These are phyloP conservation scores for Paragyromitra xinjiangensis DNA, from an alignment of 495 filamentous ascomycete species.

Conservation along the genomic window DNA sequence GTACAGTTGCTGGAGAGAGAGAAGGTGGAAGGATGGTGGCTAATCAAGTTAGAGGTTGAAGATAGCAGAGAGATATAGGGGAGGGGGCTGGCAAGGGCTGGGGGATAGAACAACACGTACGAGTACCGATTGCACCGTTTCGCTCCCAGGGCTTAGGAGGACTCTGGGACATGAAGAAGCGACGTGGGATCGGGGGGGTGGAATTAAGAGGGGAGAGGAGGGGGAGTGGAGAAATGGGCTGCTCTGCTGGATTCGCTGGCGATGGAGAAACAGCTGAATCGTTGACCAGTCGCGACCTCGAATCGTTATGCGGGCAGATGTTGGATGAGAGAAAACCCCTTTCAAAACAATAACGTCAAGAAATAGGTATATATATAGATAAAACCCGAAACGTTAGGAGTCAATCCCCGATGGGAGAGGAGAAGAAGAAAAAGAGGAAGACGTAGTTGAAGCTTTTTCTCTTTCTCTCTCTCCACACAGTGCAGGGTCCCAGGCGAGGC, in stretches of 20 bases:
- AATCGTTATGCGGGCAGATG: slow-evolving; percentile 6
- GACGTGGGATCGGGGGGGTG: slow-evolving; percentile 23
- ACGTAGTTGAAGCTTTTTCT: slow-evolving; percentile 13
- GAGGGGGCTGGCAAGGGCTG: slow-evolving; percentile 10
- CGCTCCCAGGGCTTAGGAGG: slow-evolving; percentile 98
- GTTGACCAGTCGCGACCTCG: slow-evolving; percentile 15
- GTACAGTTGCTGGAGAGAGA: slow-evolving; percentile 9
- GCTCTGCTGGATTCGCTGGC: slow-evolving; percentile 48
- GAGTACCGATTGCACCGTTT: slow-evolving; percentile 69
- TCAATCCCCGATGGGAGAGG: slow-evolving; percentile 1
- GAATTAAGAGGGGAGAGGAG: slow-evolving; percentile 19
- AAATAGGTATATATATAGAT: slow-evolving; percentile 2
- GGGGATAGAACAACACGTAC: slow-evolving; percentile 61
- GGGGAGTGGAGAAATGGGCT: slow-evolving; percentile 33
- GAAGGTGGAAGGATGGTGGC: slow-evolving; percentile 28
- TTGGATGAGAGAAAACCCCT: neutral
- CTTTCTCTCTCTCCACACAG: slow-evolving; percentile 1
- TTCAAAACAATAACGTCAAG: neutral
- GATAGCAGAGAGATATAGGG: slow-evolving; percentile 34
- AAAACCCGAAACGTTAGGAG: neutral
- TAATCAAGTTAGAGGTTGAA: slow-evolving; percentile 21
- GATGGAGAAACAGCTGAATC: slow-evolving; percentile 29
- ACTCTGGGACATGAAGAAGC: slow-evolving; percentile 62
- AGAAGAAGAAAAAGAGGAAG: slow-evolving; percentile 1
- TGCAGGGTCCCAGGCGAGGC: neutral